Conservation (phyloP, 768 basidiomycete genomes). For the Tylopilus sp. region DNA sequence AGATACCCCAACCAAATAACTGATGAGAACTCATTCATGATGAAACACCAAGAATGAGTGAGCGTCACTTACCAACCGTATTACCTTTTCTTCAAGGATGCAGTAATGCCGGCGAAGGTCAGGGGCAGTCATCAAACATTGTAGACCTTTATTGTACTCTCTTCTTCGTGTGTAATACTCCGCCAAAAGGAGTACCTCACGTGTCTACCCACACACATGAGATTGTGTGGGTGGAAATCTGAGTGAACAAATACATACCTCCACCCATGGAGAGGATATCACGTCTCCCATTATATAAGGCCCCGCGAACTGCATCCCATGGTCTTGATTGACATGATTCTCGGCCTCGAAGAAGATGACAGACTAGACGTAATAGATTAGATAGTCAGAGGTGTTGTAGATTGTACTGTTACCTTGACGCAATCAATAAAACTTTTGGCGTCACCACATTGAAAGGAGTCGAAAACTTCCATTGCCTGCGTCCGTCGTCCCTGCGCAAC, state of each 20-base stretch:
- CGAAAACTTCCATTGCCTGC: background rate
- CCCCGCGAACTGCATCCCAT: background rate
- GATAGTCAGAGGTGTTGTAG: background rate
- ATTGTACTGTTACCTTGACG: conserved; percentile 3
- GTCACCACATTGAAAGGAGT: background rate
- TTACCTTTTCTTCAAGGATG: background rate
- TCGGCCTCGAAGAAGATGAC: conserved; percentile 4
- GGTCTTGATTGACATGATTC: background rate
- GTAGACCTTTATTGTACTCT: background rate
- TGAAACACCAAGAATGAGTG: background rate
- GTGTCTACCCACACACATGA: background rate
- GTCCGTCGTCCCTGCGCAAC: background rate
- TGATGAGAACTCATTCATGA: background rate
- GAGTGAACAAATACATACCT: background rate
- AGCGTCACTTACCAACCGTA: conserved; percentile 2
- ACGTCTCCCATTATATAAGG: background rate
- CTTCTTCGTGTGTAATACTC: background rate
- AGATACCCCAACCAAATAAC: conserved; percentile 13
- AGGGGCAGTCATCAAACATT: background rate
- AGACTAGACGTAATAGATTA: background rate
- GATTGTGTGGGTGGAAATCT: background rate
- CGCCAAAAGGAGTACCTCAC: background rate
- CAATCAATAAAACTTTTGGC: conserved; percentile 1
- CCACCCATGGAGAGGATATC: background rate
- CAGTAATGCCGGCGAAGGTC: conserved; percentile 2